phyloP scores from a whole-genome alignment of 306 rosid species.

The Fagus crenata region DNA sequence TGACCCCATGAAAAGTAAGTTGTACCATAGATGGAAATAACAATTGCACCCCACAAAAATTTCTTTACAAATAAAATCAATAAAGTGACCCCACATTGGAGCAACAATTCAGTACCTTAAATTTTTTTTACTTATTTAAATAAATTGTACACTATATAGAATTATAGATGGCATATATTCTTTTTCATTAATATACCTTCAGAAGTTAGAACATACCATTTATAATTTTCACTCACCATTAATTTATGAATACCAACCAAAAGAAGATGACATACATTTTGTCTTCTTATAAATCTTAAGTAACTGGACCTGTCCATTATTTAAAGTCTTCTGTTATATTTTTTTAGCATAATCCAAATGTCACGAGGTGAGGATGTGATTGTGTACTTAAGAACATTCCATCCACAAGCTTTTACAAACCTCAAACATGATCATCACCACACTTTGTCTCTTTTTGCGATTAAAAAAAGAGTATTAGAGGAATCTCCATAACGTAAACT shows the following conservation, averaged over 20 bases:
- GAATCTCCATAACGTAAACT: not conserved
- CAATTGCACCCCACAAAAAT: not conserved
- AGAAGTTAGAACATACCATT: not conserved
- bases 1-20: slow-evolving; percentile 45
- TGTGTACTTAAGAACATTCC: not conserved
- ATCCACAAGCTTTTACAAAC: not conserved
- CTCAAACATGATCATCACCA: not conserved
- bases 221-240: not conserved
- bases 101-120: no score
- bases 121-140: no score
- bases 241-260: not conserved
- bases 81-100: not conserved
- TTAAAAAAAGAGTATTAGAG: not conserved
- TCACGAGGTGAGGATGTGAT: no score
- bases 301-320: no score
- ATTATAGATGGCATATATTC: not conserved
- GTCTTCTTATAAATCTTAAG: no score
- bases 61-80: not conserved
- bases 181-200: not conserved
- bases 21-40: not conserved
- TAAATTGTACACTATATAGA: no score
- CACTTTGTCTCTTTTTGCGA: not conserved
- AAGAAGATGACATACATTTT: not conserved
- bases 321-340: no score
- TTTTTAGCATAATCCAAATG: not conserved